Evolutionary conservation across 1,139 yeast genomes (phyloP), one percentile per base, ranked within the genome.

Genomic region (Hyphopichia wangnamkhiaoensis): DNA sequence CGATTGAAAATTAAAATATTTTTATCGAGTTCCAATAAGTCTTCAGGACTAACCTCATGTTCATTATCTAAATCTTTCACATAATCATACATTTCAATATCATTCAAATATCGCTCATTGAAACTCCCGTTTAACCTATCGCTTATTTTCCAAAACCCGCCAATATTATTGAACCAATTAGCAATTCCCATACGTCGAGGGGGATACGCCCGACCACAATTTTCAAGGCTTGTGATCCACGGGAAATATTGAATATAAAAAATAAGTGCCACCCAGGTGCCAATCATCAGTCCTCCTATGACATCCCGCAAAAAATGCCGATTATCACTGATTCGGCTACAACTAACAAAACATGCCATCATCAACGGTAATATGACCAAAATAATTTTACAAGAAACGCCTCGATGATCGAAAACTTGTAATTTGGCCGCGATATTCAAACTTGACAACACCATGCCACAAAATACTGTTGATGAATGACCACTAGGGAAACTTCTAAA

Each of bases 401-500:
- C 68, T 40, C 74, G 52, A 20, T 58, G 58, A 41, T 68, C 74
- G 43, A 68, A 67, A 1, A 68, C 54, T 42, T 63, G 67, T 29
- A 68, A 47, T 39, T 63, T 64, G 0, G 71, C 70, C 2, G 70
- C 53, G n/a, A 65, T 48, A 48, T 71, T 63, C 25, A 72, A 56
- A 27, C 67, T 54, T 7, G 68, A 54, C 14, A 71, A 54, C 1
- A 70, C 62, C 52, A 72, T 64, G 0, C 77, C 65, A 21, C 77
- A 58, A 48, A 74, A 75, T 2, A 74, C 61, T 0, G 79, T 71
- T 1, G 79, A 63, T 39, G 76, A 64, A 47, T 76, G 80, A 1
- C 79, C 80, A 39, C 79, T 74, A 1, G 81, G 80, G 45, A 76
- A 75, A 3, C 76, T 61, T 44, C 79, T 59, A 43, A 75, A 71